These are phyloP conservation scores for Phialocephala subalpina DNA, from an alignment of 2,329 filamentous ascomycete species.

Conservation along the genomic window DNA sequence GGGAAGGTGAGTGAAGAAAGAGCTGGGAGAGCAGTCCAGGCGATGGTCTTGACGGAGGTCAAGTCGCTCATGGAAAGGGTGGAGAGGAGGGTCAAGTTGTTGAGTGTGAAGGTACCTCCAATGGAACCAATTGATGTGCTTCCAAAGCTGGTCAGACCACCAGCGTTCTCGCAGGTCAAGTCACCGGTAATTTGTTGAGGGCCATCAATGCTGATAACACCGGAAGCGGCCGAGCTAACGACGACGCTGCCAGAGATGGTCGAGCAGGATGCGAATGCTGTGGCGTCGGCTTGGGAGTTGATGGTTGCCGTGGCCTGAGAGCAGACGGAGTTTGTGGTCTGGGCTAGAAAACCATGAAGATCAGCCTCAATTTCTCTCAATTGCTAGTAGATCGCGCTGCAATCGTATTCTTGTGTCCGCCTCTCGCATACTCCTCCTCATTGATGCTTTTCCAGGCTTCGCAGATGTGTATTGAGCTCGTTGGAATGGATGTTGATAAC, in stretches of 20 bases:
- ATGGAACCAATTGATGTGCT: conserved; percentile 71
- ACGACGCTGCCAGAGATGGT: conserved; percentile 45
- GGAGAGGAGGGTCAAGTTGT: conserved; percentile 73
- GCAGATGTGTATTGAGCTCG: background rate
- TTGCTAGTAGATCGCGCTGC: background rate
- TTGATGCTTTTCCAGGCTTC: background rate
- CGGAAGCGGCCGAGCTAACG: conserved; percentile 41
- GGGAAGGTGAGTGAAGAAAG: conserved; percentile 67
- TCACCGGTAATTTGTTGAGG: conserved; percentile 63
- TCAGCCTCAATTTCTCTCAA: conserved; percentile 17
- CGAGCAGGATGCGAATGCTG: conserved; percentile 38
- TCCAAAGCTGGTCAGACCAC: conserved; percentile 69
- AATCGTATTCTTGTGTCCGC: background rate
- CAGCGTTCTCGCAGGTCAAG: conserved; percentile 65
- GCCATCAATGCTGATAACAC: conserved; percentile 65
- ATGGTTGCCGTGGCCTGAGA: conserved; percentile 43
- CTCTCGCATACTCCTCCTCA: background rate
- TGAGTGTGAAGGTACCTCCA: conserved; percentile 73
- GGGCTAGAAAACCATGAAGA: conserved; percentile 24
- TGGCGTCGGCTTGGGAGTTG: conserved; percentile 42
- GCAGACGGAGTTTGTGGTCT: conserved; percentile 33
- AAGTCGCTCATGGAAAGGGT: conserved; percentile 73
- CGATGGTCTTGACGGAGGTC: conserved; percentile 69
- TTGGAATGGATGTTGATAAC: conserved; percentile 21
- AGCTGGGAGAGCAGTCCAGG: conserved; percentile 74